A percentile compares a stretch with the other conserved stretches of the same genome.
These are phyloP conservation scores for Alopecurus myosuroides DNA, from an alignment of 176 grass and related monocot genomes.

Conservation along the genomic window DNA sequence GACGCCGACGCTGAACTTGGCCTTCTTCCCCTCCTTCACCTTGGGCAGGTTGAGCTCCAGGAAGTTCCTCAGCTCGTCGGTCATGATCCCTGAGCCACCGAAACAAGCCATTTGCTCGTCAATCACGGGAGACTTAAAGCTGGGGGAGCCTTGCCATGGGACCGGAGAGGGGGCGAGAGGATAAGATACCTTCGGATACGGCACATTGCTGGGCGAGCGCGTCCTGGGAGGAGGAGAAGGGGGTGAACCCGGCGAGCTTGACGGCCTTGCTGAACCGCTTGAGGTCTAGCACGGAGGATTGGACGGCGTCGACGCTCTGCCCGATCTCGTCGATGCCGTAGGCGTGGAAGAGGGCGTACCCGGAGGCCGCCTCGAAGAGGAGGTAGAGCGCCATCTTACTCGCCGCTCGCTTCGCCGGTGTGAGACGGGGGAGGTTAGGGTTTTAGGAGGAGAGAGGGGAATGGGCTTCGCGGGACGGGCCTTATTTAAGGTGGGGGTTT, in stretches of 20 bases:
- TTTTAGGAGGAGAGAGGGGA: neutral
- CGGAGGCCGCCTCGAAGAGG: slow-evolving; percentile 61
- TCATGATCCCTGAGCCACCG: slow-evolving; percentile 56
- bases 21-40: slow-evolving; percentile 63
- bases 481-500: neutral
- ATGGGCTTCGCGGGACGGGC: neutral
- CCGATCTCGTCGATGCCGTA: slow-evolving; percentile 73
- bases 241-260: slow-evolving; percentile 61
- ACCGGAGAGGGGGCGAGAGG: neutral
- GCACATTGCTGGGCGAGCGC: slow-evolving; percentile 74
- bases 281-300: slow-evolving; percentile 45
- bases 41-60: slow-evolving; percentile 72
- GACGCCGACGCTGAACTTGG: slow-evolving; percentile 66
- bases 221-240: slow-evolving; percentile 61
- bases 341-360: slow-evolving; percentile 60
- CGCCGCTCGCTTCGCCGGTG: neutral
- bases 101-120: neutral
- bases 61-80: slow-evolving; percentile 69
- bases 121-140: neutral
- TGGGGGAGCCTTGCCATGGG: neutral
- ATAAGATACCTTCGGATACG: slow-evolving; percentile 55
- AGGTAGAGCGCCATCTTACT: slow-evolving; percentile 61
- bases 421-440: neutral
- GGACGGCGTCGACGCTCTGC: slow-evolving; percentile 61
- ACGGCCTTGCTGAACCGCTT: slow-evolving; percentile 70